Conservation (phyloP, 2,329 filamentous ascomycete genomes). For the Colletotrichum australisinense region DNA sequence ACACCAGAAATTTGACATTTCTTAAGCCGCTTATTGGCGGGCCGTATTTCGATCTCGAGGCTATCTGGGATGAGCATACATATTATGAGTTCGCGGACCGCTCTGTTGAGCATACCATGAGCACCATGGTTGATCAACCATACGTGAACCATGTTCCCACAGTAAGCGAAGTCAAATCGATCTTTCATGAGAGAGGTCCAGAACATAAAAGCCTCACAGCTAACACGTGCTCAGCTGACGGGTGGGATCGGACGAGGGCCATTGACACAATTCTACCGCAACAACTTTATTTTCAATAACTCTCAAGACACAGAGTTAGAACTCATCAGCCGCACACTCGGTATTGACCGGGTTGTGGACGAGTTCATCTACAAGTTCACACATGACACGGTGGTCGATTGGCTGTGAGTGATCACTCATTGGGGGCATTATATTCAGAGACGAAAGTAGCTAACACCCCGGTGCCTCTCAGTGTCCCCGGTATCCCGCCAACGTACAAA, state of each 20-base stretch:
- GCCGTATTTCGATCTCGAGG: conserved; percentile 74
- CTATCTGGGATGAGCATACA: conserved; percentile 83
- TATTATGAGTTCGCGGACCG: conserved; percentile 76
- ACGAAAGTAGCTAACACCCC: too few species aligned
- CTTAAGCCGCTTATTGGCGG: too few species aligned
- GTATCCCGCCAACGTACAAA: too few species aligned
- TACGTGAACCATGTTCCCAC: conserved; percentile 71
- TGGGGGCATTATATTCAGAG: too few species aligned
- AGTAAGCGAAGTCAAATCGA: too few species aligned
- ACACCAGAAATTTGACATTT: conserved; percentile 68
- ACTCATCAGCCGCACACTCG: conserved; percentile 77
- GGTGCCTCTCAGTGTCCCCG: too few species aligned
- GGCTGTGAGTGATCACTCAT: too few species aligned
- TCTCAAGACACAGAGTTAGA: conserved; percentile 74
- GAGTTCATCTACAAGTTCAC: conserved; percentile 77
- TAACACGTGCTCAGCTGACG: conserved; percentile 54
- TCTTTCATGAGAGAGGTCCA: too few species aligned
- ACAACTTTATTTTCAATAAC: conserved; percentile 64
- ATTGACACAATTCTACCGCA: conserved; percentile 74
- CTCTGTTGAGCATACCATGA: conserved; percentile 78
- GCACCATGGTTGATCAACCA: conserved; percentile 81
- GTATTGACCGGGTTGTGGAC: conserved; percentile 77
- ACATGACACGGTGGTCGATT: conserved; percentile 55
- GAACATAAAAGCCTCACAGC: conserved; percentile 44
- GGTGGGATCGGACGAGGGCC: conserved; percentile 75